Evolutionary conservation across 495 filamentous ascomycete genomes (phyloP), one percentile per base, ranked within the genome.

Genomic region (Lasiosphaeria miniovina): DNA sequence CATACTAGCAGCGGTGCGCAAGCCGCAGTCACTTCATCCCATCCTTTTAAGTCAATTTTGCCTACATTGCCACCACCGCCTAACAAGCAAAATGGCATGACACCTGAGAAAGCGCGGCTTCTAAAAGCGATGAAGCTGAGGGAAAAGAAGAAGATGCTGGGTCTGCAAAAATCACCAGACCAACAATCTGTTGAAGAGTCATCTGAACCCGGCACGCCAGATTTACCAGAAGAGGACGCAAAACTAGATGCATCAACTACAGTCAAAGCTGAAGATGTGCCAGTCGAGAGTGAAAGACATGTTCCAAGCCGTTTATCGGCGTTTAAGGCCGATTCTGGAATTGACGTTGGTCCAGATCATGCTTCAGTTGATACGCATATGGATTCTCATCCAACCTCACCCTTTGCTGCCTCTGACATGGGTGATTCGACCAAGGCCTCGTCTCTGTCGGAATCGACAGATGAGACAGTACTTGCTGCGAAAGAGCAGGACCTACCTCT

Each of bases 111-210:
- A 71, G 84, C 89, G 64, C 83, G 92, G 61, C 77, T 98, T 59
- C 90, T 96, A 90, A 96, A 93, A 76, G 93, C 94, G 5, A 80
- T 97, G 71, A 88, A 98, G 64, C 76, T 97, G 49, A 82, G 94
- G 43, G 75, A 84, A 67, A 92, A 91, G 72, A 91, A 88, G 67
- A 86, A 90, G 63, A 78, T 85, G 79, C 82, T 71, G 67, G 63
- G 53, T 54, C 52, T 56, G 43, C 68, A 65, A 36, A 54, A 63
- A 12, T 34, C 59, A 14, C 31, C 61, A n/a, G 59, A 64, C 12
- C 8, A 58, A 14, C 46, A 57, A 9, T 48, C 49, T 8, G 49
- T 54, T 7, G 67, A 70, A 17, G 45, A 55, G 7, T 52, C 65
- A 14, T 57, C 63, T 17, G 60, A 57, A 0, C 61, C 60, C 4